Base-by-base conservation (phyloP, 2,329 filamentous ascomycete genomes). In the Sporothrix brunneoviolacea region DNA sequence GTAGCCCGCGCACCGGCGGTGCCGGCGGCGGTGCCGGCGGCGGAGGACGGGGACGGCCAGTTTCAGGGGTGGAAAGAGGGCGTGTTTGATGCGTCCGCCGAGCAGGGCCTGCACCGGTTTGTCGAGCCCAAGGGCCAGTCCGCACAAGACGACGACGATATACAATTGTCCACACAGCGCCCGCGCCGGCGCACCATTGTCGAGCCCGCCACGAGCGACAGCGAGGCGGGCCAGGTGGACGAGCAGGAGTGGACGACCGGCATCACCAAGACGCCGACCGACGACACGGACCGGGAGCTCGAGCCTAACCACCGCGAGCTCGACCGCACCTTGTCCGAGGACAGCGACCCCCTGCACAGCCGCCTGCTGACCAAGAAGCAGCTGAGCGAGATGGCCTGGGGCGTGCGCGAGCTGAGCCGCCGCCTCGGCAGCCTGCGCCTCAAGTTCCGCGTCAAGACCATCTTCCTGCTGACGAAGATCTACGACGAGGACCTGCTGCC, bases 311-410 rank as follows among this genome's bases (percentile, higher is more conserved):
- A 27, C 36, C 35, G 16, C 28, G 37, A 18, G n/a, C 36, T 33
- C 16, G 47, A 50, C 47, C 32, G 24, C 8, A 24, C 12, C 6
- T 32, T 27, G 22, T 12, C 22, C 38, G 43, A 38, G 4, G 33
- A n/a, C 16, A 15, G n/a, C 22, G 58, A 66, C 28, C 59, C 54
- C 7, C 59, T 76, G 37, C 76, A 79, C 60, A 82, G 77, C 53
- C 79, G 91, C n/a, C 79, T 96, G 44, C 75, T 97, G 58, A 96
- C 91, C 2, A 97, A 97, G 72, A 90, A 88, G 65, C 89, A 98
- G 67, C 75, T 98, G 37, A 90, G 86, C 13, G 93, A 97, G 61
- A 97, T 98, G 91, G 91, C 91, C 0, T 91, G 91, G 82, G 91
- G 91, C 22, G 93, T 97, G 52, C 78, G 93, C 42, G 89, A 96